Evolutionary conservation across 257 asterid genomes (phyloP).

Genomic region (Nicotiana undulata): DNA sequence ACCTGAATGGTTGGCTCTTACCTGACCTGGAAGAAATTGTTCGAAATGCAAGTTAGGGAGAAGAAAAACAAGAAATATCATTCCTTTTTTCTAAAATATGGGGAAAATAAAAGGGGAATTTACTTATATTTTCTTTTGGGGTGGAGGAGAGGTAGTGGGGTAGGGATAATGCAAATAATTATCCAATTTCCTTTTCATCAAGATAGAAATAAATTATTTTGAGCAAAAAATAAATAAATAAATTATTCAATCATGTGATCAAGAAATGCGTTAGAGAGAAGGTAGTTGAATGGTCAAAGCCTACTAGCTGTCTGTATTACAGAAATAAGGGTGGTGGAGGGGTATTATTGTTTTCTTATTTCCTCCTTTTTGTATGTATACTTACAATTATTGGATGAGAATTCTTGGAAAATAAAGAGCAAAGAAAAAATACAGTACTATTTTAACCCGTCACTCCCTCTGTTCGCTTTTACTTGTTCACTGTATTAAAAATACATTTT

Average conservation of each 20-base stretch:
- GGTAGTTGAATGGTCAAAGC: constrained; percentile 26
- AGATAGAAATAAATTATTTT: not conserved
- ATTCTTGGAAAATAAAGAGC: not conserved
- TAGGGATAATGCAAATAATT: not conserved
- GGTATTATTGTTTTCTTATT: constrained; percentile 2
- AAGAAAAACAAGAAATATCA: not conserved
- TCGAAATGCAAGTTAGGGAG: not conserved
- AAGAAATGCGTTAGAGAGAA: not conserved
- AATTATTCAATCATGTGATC: constrained; percentile 9
- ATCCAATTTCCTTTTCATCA: not conserved
- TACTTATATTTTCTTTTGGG: not conserved
- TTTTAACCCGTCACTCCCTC: too few species aligned
- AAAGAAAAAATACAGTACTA: too few species aligned
- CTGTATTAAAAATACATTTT: too few species aligned
- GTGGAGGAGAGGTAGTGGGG: not conserved
- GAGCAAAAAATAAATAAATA: not conserved
- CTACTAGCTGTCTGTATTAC: not conserved
- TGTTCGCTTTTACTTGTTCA: too few species aligned
- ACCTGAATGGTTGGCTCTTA: not conserved
- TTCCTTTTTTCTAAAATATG: not conserved
- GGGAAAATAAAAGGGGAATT: too few species aligned
- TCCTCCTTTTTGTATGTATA: constrained; percentile 17
- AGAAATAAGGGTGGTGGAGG: not conserved
- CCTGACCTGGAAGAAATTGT: not conserved
- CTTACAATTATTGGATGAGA: not conserved